A percentile compares a stretch with the other conserved stretches of the same genome.
phyloP scores from a whole-genome alignment of 306 rosid species.

The Cicer cuneatum region DNA sequence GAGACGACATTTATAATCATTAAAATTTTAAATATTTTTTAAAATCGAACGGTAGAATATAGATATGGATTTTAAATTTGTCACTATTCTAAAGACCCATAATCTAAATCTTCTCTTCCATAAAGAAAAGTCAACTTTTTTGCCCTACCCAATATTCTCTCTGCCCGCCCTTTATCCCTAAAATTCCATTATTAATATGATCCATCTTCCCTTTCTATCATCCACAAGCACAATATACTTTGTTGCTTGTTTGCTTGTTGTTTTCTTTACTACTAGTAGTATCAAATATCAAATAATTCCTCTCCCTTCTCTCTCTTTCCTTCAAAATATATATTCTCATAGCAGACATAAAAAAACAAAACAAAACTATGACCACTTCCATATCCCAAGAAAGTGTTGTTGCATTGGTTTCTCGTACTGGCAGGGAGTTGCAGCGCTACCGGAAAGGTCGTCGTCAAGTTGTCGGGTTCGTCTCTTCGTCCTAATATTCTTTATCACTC shows the following conservation, averaged over 20 bases:
- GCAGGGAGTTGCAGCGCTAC: constrained; percentile 82
- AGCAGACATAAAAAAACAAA: neutral
- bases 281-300: neutral
- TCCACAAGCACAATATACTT: constrained; percentile 20
- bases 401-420: constrained; percentile 85
- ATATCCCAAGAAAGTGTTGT: constrained; percentile 66
- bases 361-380: constrained; percentile 54
- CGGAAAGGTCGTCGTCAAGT: constrained; percentile 84
- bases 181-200: constrained; percentile 15
- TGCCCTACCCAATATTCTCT: neutral
- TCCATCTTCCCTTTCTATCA: neutral
- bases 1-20: too few species aligned
- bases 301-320: neutral
- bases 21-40: too few species aligned
- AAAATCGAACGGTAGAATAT: too few species aligned
- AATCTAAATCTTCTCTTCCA: neutral
- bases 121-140: neutral
- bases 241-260: neutral
- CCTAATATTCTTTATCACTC: too few species aligned
- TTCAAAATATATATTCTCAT: neutral
- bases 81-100: neutral
- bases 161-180: neutral
- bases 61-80: too few species aligned
- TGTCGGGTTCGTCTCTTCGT: constrained; percentile 62
- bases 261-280: neutral